Percentiles rank a stretch among this genome's conserved stretches.
phyloP scores from a whole-genome alignment of 306 rosid genomes.

The Inga leiocalycina region DNA sequence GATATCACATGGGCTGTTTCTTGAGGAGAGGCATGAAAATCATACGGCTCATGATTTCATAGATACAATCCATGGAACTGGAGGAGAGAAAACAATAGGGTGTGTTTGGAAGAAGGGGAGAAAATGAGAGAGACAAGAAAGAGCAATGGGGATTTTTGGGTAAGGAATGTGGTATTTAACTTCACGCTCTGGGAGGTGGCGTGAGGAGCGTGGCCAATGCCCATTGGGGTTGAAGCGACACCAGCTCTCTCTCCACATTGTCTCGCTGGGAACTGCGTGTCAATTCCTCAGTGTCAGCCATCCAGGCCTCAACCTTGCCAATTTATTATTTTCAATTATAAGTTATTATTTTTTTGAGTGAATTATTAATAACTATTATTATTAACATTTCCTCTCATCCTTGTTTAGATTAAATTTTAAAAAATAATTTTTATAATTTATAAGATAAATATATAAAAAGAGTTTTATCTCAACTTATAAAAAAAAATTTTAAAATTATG shows the following conservation, averaged over 20 bases:
- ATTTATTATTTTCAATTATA: too few species aligned
- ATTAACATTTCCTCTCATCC: too few species aligned
- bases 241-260: background rate
- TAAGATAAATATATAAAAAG: too few species aligned
- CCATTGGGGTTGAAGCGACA: background rate
- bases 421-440: too few species aligned
- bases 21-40: background rate
- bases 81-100: background rate
- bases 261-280: constrained; percentile 1
- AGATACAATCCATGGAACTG: background rate
- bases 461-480: too few species aligned
- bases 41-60: background rate
- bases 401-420: too few species aligned
- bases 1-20: constrained; percentile 16
- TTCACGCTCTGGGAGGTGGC: constrained; percentile 48
- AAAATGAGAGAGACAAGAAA: background rate
- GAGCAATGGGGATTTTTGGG: background rate
- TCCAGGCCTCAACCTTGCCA: background rate
- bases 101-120: constrained; percentile 17
- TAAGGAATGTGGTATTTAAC: constrained; percentile 49
- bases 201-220: constrained; percentile 43
- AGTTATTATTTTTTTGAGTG: too few species aligned
- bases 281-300: background rate
- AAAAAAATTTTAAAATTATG: too few species aligned
- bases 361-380: too few species aligned